Evolutionary conservation across 441 rosid species (phyloP).

Genomic region (Gossypium schwendimanii): DNA sequence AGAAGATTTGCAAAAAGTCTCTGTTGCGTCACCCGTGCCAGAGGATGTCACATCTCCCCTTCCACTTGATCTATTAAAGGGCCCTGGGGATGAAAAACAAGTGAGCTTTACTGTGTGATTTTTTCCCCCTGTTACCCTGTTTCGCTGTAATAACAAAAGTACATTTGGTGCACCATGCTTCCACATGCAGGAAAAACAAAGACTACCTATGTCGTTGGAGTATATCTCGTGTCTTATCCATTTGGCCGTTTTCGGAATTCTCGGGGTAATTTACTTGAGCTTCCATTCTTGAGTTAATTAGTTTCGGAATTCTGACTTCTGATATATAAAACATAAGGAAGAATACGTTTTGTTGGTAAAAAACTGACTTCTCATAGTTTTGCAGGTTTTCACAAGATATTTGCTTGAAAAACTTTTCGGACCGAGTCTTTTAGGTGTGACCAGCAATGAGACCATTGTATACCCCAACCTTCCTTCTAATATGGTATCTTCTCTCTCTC

Average conservation of each 20-base stretch:
- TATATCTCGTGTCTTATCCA: slow-evolving; percentile 52
- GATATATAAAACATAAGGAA: not conserved
- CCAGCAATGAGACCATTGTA: slow-evolving; percentile 46
- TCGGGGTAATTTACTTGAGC: slow-evolving; percentile 50
- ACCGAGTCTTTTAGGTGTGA: slow-evolving; percentile 52
- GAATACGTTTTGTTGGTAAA: not conserved
- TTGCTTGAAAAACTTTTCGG: slow-evolving; percentile 69
- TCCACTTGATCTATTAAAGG: slow-evolving; percentile 36
- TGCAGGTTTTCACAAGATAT: slow-evolving; percentile 75
- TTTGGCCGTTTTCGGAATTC: slow-evolving; percentile 80
- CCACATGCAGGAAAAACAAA: slow-evolving; percentile 31
- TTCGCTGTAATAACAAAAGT: not conserved
- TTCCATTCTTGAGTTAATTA: not conserved
- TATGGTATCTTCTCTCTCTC: slow-evolving; percentile 45
- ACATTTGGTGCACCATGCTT: not conserved
- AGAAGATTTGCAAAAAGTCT: slow-evolving; percentile 18
- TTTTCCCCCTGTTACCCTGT: not conserved
- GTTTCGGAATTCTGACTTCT: not conserved
- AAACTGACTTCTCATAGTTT: slow-evolving; percentile 6
- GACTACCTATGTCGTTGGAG: slow-evolving; percentile 46
- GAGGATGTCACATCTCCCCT: slow-evolving; percentile 43
- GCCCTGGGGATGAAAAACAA: slow-evolving; percentile 24
- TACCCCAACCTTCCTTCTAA: slow-evolving; percentile 88
- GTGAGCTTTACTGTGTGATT: slow-evolving; percentile 18
- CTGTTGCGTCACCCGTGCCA: slow-evolving; percentile 29